Evolutionary conservation across 805 yeast genomes (phyloP), one percentile per base, ranked within the genome.

Genomic region (Zygotorulaspora florentina): DNA sequence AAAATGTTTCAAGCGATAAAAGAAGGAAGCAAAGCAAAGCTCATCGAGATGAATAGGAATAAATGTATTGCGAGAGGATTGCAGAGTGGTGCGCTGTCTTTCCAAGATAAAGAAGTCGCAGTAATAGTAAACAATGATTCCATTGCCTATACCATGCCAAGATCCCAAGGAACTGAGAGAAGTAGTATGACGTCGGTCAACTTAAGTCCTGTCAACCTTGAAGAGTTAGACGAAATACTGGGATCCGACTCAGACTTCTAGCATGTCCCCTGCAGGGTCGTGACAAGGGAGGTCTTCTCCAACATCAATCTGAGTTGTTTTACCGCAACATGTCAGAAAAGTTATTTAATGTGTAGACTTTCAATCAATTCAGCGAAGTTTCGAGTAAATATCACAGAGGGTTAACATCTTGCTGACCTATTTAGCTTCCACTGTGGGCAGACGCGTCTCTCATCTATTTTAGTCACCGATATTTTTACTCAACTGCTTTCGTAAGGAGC

Each of bases 241-340:
- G 58, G 48, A 12, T 59, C 64, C 3, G 64, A 56, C 27, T 59
- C 63, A 13, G 64, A 59, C 44, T 57, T 59, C 36, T 56, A 39
- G 50, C 8, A 13, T 8, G 35, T 20, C 16, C 6, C 9, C 15
- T 5, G 33, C 7, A n/a, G 36, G n/a, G 13, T 9, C 26, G 25
- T 20, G 2, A 10, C 10, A 20, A 20, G 7, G 25, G 25, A 20
- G 7, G 25, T n/a, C n/a, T n/a, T n/a, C n/a, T n/a, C n/a, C n/a
- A n/a, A n/a, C n/a, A n/a, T n/a, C n/a, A n/a, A n/a, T n/a, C n/a
- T n/a, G n/a, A n/a, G n/a, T n/a, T n/a, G n/a, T n/a, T n/a, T n/a
- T n/a, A n/a, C n/a, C n/a, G n/a, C n/a, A n/a, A n/a, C n/a, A n/a
- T n/a, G 25, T 7, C 25, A 20, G 25, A 4, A 20, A 5, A 20